phyloP scores from a whole-genome alignment of 1,139 yeast species.

The Kodamaea alishanica region DNA sequence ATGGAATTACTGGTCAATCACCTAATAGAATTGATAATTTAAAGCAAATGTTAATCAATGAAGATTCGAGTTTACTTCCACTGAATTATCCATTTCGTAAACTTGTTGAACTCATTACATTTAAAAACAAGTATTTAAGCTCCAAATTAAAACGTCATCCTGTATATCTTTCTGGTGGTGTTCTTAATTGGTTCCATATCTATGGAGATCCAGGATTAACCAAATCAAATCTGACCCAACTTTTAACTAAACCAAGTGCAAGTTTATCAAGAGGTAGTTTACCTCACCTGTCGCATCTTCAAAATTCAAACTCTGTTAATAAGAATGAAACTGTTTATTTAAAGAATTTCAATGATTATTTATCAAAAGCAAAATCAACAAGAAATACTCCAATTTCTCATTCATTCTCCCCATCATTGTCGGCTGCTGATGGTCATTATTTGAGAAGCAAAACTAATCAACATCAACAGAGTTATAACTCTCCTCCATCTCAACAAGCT shows the following conservation, averaged over 20 bases:
- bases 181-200: conserved; percentile 33
- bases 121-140: conserved; percentile 35
- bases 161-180: conserved; percentile 40
- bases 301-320: conserved; percentile 1
- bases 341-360: conserved; percentile 38
- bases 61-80: conserved; percentile 15
- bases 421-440: neutral
- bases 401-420: conserved; percentile 5
- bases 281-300: conserved; percentile 4
- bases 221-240: conserved; percentile 14
- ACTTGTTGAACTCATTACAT: conserved; percentile 51
- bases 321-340: conserved; percentile 22
- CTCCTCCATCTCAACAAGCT: conserved; percentile 14
- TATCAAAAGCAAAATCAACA: conserved; percentile 32
- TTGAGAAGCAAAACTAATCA: neutral
- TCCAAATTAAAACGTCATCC: conserved; percentile 35
- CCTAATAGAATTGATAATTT: conserved; percentile 29
- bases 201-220: conserved; percentile 32
- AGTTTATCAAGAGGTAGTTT: conserved; percentile 19
- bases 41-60: conserved; percentile 18
- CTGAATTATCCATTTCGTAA: conserved; percentile 44
- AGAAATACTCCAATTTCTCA: conserved; percentile 20
- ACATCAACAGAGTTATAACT: conserved; percentile 1
- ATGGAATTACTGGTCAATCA: conserved; percentile 22
- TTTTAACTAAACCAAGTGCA: conserved; percentile 24